Conservation (phyloP, 768 basidiomycete genomes). For the Hysterangium stoloniferum region DNA sequence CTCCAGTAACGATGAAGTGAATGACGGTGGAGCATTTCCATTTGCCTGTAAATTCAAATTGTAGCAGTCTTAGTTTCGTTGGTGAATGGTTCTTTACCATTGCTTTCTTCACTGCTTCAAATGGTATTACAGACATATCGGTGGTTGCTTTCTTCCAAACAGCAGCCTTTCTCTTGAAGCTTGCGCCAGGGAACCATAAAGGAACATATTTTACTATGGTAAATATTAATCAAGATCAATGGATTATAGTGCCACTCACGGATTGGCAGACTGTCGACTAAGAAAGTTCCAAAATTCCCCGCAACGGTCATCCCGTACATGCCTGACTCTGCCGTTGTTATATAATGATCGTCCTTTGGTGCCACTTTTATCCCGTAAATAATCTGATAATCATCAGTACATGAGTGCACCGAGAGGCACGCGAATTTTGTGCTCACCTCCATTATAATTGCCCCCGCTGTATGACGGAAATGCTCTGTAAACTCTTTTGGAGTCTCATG, state of each 20-base stretch:
- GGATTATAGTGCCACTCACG: constrained; percentile 2
- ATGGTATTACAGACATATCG: constrained; percentile 36
- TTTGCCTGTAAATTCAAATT: background rate
- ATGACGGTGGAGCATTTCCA: background rate
- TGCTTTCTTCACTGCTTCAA: constrained; percentile 35
- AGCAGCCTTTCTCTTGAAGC: constrained; percentile 9
- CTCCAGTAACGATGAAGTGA: background rate
- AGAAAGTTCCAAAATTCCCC: constrained; percentile 18
- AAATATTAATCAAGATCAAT: constrained; percentile 22
- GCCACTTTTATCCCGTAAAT: constrained; percentile 1
- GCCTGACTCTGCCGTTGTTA: constrained; percentile 22
- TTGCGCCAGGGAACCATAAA: constrained; percentile 16
- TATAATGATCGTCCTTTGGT: constrained; percentile 29
- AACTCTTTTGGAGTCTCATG: constrained; percentile 32
- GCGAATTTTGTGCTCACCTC: constrained; percentile 9
- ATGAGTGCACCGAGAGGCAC: background rate
- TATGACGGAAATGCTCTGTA: constrained; percentile 27
- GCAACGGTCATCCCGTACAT: constrained; percentile 18
- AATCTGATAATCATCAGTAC: background rate
- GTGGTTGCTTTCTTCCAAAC: constrained; percentile 22
- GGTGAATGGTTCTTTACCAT: constrained; percentile 28
- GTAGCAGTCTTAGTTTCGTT: background rate
- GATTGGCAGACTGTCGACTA: constrained; percentile 16
- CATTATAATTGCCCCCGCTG: constrained; percentile 29
- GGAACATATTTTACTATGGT: constrained; percentile 22